Conservation (phyloP, 1,139 yeast species). For the Blastobotrys apis region DNA sequence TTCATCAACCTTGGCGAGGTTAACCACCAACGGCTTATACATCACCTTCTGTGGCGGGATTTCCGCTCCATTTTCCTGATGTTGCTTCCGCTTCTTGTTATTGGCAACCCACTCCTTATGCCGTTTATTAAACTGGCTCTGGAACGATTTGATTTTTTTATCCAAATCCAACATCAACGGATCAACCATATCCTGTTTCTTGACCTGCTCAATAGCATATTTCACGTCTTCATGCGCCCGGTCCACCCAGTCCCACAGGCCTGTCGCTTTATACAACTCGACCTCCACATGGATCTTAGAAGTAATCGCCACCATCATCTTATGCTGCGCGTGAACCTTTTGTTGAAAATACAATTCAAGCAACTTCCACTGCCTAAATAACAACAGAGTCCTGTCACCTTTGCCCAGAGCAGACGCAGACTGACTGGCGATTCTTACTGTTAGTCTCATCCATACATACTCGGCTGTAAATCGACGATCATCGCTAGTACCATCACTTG, state of each 20-base stretch:
- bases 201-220: background rate
- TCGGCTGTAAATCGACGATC: conserved; percentile 6
- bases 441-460: conserved; percentile 14
- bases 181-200: conserved; percentile 9
- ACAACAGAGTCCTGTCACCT: conserved; percentile 1
- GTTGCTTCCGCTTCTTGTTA: background rate
- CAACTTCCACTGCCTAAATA: conserved; percentile 17
- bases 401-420: conserved; percentile 3
- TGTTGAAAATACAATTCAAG: conserved; percentile 28
- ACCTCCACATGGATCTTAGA: conserved; percentile 31
- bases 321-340: conserved; percentile 21
- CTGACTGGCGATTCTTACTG: conserved; percentile 15
- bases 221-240: conserved; percentile 9
- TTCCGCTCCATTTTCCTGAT: background rate
- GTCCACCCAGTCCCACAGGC: conserved; percentile 9
- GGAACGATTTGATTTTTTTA: conserved; percentile 14
- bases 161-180: conserved; percentile 17
- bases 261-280: conserved; percentile 13
- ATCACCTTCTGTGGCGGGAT: background rate
- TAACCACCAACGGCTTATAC: background rate
- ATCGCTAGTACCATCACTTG: background rate
- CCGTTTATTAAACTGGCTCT: conserved; percentile 2
- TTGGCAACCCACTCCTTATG: background rate
- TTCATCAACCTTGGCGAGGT: background rate
- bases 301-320: conserved; percentile 25